A percentile compares a stretch with the other conserved stretches of the same genome.
phyloP scores from a whole-genome alignment of 2,329 filamentous ascomycete genomes.

The Monosporascus ibericus region DNA sequence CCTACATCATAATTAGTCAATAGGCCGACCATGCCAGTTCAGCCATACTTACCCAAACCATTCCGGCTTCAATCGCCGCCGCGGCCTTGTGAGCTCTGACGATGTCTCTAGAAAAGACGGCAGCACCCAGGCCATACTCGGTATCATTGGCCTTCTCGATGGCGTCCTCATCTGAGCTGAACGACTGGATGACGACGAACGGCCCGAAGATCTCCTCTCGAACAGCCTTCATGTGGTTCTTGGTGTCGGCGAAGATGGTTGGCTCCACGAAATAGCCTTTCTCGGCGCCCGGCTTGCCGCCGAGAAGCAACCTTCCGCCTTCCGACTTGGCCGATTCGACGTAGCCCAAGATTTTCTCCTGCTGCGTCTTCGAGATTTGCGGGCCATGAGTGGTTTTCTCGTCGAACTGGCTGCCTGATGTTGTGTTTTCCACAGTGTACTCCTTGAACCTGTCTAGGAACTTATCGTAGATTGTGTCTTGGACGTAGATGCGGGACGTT shows the following conservation, averaged over 20 bases:
- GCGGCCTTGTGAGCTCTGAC: constrained; percentile 41
- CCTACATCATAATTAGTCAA: constrained; percentile 15
- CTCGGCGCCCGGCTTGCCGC: constrained; percentile 42
- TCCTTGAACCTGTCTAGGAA: constrained; percentile 60
- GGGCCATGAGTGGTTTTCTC: constrained; percentile 69
- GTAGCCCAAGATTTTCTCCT: constrained; percentile 63
- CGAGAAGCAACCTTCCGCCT: constrained; percentile 58
- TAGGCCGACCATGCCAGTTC: neutral
- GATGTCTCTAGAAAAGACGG: constrained; percentile 56
- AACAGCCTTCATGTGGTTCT: constrained; percentile 36
- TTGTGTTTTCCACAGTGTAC: constrained; percentile 51
- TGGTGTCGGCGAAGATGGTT: constrained; percentile 38
- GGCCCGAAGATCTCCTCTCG: constrained; percentile 43
- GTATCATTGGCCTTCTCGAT: constrained; percentile 43
- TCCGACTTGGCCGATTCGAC: constrained; percentile 64
- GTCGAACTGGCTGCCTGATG: constrained; percentile 65
- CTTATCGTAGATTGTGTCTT: constrained; percentile 53
- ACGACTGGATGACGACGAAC: constrained; percentile 36
- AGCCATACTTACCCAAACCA: constrained; percentile 32
- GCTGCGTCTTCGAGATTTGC: constrained; percentile 65
- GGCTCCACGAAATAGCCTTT: constrained; percentile 42
- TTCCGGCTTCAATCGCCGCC: constrained; percentile 54
- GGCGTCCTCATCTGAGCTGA: constrained; percentile 37
- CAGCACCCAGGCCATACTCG: constrained; percentile 55
- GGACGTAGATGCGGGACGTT: constrained; percentile 58